Evolutionary conservation across 208 protist species (phyloP).

Genomic region (Wallacemonas sp.): DNA sequence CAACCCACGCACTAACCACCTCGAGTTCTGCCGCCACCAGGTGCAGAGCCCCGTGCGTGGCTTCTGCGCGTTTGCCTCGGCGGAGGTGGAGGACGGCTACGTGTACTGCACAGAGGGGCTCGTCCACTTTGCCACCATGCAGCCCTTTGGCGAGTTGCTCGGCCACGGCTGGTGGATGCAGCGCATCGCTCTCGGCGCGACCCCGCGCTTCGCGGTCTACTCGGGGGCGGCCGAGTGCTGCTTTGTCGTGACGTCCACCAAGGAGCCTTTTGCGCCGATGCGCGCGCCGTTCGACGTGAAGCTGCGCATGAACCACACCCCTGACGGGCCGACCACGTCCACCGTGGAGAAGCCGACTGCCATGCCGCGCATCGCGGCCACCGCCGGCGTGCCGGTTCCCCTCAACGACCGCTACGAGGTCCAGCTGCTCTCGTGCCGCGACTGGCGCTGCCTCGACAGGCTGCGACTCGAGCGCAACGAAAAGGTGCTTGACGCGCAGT

Average conservation of each 20-base stretch:
- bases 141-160: conserved; percentile 49
- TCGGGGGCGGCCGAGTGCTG: conserved; percentile 57
- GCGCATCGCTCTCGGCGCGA: conserved; percentile 70
- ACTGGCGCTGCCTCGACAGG: conserved; percentile 52
- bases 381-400: conserved; percentile 59
- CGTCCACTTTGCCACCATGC: conserved; percentile 77
- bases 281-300: conserved; percentile 85
- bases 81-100: conserved; percentile 51
- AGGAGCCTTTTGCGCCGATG: conserved; percentile 62
- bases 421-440: conserved; percentile 49
- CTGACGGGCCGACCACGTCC: conserved; percentile 55
- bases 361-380: conserved; percentile 36
- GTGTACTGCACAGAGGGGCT: conserved; percentile 84
- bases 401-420: conserved; percentile 72
- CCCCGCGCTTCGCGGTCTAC: conserved; percentile 84
- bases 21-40: conserved; percentile 70
- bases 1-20: conserved; percentile 45
- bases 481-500: conserved; percentile 64
- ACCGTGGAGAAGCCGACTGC: conserved; percentile 40
- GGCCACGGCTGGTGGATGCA: conserved; percentile 71
- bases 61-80: conserved; percentile 73
- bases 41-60: conserved; percentile 57
- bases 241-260: conserved; percentile 72
- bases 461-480: conserved; percentile 81
- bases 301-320: conserved; percentile 49